Base-by-base conservation (phyloP, 768 basidiomycete genomes). In the Psilocybe tampanensis region DNA sequence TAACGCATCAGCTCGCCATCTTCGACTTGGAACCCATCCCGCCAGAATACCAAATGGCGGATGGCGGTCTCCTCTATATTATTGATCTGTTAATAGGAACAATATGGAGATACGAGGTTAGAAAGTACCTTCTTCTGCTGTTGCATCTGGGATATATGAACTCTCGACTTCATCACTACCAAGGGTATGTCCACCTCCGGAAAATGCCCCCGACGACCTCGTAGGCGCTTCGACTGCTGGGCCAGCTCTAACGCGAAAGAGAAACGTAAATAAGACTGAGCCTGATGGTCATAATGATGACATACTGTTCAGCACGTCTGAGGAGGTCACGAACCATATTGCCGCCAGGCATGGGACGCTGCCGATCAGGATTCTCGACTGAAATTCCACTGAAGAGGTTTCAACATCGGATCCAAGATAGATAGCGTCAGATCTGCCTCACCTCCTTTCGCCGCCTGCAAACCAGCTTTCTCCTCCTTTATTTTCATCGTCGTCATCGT, bases 401-500 rank as follows among this genome's bases (percentile, higher is more conserved):
- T 53, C 19, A 29, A 43, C 26, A 47, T 9, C 18, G 6, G 8
- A 48, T 43, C 17, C 17, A 4, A 26, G 24, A 26, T 33, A 44
- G 11, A 48, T 15, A 47, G 42, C 18, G 11, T 32, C 41, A 15
- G 26, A 43, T 8, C 43, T 5, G 22, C 49, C 69, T 29, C 32
- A 92, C 95, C 94, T 95, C 67, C 92, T 79, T 70, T 96, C 96
- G 0, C 96, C 96, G n/a, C 96, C 96, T 2, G 96, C 89, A 71
- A 93, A 98, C 81, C 88, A 92, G 62, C 80, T 87, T 64, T 92
- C 85, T 1, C 78, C 75, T 17, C 81, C 80, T 33, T 79, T 77
- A 4, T 74, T 75, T 42, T 80, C 74, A 7, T 76, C 77, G 34
- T 81, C 80, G 2, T 77, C 77, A 11, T 78, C 80, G 1, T 85